Base-by-base conservation (phyloP, 169 alveolate species). In the Plasmodium yoelii region DNA sequence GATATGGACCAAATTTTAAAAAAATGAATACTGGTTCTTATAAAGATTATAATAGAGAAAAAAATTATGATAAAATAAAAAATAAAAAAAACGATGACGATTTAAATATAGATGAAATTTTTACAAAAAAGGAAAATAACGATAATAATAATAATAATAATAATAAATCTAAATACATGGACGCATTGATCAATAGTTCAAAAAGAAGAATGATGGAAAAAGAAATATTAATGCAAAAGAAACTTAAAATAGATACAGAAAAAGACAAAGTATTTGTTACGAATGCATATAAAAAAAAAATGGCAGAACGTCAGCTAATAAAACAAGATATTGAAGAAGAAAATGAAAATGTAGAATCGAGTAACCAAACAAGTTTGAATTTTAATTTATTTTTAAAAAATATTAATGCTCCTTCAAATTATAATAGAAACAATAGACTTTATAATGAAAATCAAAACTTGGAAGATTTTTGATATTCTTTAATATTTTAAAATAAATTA, bases 201-300 rank as follows among this genome's bases (percentile, higher is more conserved):
- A 91, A 90, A 46, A 73, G 92, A 51, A 86, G 96, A 47, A 93
- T 63, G 47, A 60, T 93, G 74, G 96, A 93, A 74, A 92, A 93
- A 39, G 93, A 87, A 77, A 86, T 93, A 34, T 88, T 93, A n/a
- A 84, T 93, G 8, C 95, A 92, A 46, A 93, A 92, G 60, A 92
- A 93, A 73, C 94, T 82, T 65, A 72, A 88, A 60, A 92, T 88
- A 71, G 92, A 72, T 28, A 93, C 89, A 42, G 71, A 68, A 49
- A 90, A 89, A 47, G 69, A 75, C 28, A 93, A 93, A 34, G 96
- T 92, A 26, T 93, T 93, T 87, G 90, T 93, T 28, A 93, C 96
- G 1, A 93, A 92, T 8, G 96, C 96, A 15, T 93, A 93, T 91
- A 91, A 87, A 91, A 91, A 91, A 60, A 92, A 93, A 93, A 90